Evolutionary conservation across 495 filamentous ascomycete genomes (phyloP), one percentile per base, ranked within the genome.

Genomic region (Penicillium parvum): DNA sequence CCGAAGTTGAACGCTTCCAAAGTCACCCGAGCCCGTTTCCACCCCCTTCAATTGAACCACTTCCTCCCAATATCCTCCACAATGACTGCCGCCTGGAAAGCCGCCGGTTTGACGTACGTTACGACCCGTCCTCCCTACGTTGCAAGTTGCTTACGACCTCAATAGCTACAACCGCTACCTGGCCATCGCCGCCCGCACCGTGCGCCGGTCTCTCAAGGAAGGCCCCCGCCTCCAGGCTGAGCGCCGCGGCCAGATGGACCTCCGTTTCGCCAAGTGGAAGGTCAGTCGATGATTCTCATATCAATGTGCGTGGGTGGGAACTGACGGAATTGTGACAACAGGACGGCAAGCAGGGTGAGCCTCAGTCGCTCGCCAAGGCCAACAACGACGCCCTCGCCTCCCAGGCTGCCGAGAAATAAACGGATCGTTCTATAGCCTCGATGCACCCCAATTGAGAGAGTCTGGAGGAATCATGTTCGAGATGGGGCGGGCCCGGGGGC

Each of bases 71-170:
- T 34, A 50, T 53, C 54, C 61, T 66, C 81, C 83, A 89, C 81
- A 76, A 98, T 98, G 92, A 80, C 87, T 68, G 91, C 89, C 72
- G 87, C 90, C 63, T 99, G 94, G 94, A 97, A 96, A 85, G 80
- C 90, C 60, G 84, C 92, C 63, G 92, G 94, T 74, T 75, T 97
- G 59, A 95, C 85, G 94, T 97, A 84, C 68, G 85, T 57, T 33
- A 37, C 2, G 1, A 3, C 23, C 28, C 4, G 23, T 5, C 12
- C 22, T 18, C 12, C 36, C 17, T n/a, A 36, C 37, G 3, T 29
- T 37, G 21, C 29, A 41, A 18, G 58, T 59, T 47, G 57, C 61
- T 55, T 55, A 75, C 52, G 47, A 47, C 27, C 57, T 36, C 62
- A 14, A 45, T 61, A 69, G 70, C 53, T 71, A 75, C 68, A 71